Evolutionary conservation across 495 filamentous ascomycete species (phyloP).

Genomic region (Penicillium argentinense): DNA sequence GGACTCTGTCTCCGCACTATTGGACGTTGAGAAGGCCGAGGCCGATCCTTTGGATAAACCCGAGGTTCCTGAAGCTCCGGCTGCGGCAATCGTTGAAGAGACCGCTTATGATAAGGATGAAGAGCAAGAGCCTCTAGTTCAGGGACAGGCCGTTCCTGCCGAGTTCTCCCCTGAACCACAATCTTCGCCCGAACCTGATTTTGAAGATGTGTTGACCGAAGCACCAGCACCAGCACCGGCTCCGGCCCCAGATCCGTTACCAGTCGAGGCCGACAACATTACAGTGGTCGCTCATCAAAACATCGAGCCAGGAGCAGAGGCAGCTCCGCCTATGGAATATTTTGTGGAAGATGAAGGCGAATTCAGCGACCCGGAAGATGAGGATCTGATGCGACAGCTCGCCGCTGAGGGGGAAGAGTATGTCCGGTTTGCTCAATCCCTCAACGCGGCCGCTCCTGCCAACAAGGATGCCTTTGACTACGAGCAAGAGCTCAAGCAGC

Average conservation of each 20-base stretch:
- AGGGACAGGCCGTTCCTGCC: not conserved
- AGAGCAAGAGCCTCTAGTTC: not conserved
- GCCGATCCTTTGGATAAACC: conserved; percentile 1
- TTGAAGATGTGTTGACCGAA: conserved; percentile 47
- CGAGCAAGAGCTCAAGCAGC: conserved; percentile 79
- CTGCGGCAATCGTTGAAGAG: not conserved
- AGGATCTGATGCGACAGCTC: conserved; percentile 80
- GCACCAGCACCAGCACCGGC: conserved; percentile 1
- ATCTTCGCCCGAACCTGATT: conserved; percentile 52
- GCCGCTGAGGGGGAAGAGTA: conserved; percentile 90
- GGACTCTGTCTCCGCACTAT: not conserved
- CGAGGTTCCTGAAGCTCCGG: conserved; percentile 1
- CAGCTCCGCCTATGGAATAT: too few relatives aligned
- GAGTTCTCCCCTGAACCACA: conserved; percentile 49
- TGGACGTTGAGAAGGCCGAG: conserved; percentile 1
- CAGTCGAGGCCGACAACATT: too few relatives aligned
- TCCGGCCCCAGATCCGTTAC: conserved; percentile 1
- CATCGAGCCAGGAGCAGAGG: conserved; percentile 15
- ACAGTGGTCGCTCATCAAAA: conserved; percentile 9
- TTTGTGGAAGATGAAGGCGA: conserved; percentile 44
- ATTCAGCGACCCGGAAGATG: conserved; percentile 87
- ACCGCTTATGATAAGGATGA: not conserved
- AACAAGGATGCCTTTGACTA: conserved; percentile 75
- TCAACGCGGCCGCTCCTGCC: conserved; percentile 62
- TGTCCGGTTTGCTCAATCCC: conserved; percentile 79